These are phyloP conservation scores for Erodium maritimum DNA, from an alignment of 345 rosid genomes.

Conservation along the genomic window DNA sequence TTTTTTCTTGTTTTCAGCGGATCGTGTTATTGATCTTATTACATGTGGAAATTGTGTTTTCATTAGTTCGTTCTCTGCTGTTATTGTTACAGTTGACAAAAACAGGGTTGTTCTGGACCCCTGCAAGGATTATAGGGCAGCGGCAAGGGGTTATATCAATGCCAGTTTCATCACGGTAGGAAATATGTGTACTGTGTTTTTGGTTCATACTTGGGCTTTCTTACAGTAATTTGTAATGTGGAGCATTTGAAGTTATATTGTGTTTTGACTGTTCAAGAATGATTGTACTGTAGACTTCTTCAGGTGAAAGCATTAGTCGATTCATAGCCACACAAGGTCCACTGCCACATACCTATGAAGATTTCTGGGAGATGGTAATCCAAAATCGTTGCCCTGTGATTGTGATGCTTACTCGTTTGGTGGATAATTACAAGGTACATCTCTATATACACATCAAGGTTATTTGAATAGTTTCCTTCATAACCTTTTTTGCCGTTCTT, in stretches of 20 bases:
- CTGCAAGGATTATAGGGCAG: conserved; percentile 48
- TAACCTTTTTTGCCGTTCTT: not conserved
- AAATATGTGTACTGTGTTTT: not conserved
- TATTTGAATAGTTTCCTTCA: not conserved
- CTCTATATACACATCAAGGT: conserved; percentile 6
- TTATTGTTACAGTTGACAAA: conserved; percentile 45
- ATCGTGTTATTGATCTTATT: not conserved
- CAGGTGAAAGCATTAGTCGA: conserved; percentile 43
- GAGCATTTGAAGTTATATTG: not conserved
- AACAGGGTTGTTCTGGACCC: conserved; percentile 60
- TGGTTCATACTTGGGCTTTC: not conserved
- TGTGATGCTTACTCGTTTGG: conserved; percentile 84
- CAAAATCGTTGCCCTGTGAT: conserved; percentile 66
- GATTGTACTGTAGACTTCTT: conserved; percentile 40
- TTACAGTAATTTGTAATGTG: not conserved
- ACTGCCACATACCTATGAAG: conserved; percentile 56
- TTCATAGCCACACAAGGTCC: conserved; percentile 97
- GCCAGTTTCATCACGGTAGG: conserved; percentile 69
- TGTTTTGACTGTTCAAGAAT: not conserved
- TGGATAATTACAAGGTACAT: conserved; percentile 53
- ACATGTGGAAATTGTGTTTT: not conserved
- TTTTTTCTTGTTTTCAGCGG: not conserved
- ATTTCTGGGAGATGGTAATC: conserved; percentile 91
- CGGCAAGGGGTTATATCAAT: conserved; percentile 70
- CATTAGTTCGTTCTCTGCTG: conserved; percentile 1